phyloP scores from a whole-genome alignment of 2,329 filamentous ascomycete genomes.

The Cercospora beticola region DNA sequence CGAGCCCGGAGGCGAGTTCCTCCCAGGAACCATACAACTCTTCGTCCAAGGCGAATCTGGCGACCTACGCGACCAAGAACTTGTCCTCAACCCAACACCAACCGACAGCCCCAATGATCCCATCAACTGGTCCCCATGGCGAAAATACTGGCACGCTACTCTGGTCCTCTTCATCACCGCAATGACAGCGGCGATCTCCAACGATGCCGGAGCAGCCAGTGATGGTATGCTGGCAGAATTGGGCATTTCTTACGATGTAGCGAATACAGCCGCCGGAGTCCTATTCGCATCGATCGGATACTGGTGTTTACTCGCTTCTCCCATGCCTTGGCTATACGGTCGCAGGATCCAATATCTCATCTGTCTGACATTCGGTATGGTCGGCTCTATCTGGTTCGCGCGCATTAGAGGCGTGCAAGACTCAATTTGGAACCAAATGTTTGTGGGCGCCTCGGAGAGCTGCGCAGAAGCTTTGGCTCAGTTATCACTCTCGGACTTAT shows the following conservation, averaged over 20 bases:
- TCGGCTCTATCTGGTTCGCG: conserved; percentile 57
- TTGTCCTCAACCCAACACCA: conserved; percentile 56
- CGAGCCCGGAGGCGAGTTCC: conserved; percentile 17
- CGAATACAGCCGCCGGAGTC: conserved; percentile 59
- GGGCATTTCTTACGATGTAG: conserved; percentile 53
- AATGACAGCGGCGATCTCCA: conserved; percentile 57
- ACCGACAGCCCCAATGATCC: conserved; percentile 39
- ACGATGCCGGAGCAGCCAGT: conserved; percentile 55
- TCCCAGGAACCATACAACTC: conserved; percentile 29
- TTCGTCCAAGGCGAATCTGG: conserved; percentile 22
- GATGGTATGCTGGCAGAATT: conserved; percentile 53
- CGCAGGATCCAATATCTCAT: conserved; percentile 57
- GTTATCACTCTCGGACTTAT: conserved; percentile 58
- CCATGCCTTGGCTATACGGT: conserved; percentile 56
- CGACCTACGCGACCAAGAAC: conserved; percentile 39
- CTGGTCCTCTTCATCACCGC: conserved; percentile 56
- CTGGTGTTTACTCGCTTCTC: conserved; percentile 55
- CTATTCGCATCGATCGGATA: conserved; percentile 58
- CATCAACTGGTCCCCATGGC: conserved; percentile 34
- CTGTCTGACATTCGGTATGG: conserved; percentile 50
- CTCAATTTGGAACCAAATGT: conserved; percentile 57
- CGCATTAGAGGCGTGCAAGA: conserved; percentile 45
- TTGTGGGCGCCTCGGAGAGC: conserved; percentile 58
- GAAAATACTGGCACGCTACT: conserved; percentile 41
- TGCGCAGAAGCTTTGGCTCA: conserved; percentile 59